Percentiles rank a stretch among this genome's conserved stretches.
These are phyloP conservation scores for Solanum hybrid DNA, from an alignment of 305 asterid species.

Conservation along the genomic window DNA sequence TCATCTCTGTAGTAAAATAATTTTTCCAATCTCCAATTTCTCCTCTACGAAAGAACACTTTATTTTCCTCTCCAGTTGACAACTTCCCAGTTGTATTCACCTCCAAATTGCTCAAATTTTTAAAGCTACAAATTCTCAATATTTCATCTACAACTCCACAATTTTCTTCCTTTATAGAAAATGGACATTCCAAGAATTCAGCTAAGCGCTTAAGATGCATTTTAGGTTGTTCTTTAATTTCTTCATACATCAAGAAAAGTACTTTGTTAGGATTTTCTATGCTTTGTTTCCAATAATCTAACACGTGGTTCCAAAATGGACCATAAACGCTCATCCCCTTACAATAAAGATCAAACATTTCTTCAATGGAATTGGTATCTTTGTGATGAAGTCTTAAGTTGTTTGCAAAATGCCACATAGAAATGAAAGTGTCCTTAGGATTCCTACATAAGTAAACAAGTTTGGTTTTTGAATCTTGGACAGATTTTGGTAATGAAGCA, in stretches of 20 bases:
- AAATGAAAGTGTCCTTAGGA: slow-evolving; percentile 8
- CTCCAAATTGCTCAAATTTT: slow-evolving; percentile 19
- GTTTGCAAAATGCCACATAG: slow-evolving; percentile 5
- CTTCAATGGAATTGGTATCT: background rate
- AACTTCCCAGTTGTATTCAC: slow-evolving; percentile 7
- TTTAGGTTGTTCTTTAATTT: slow-evolving; percentile 17
- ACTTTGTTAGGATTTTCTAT: slow-evolving; percentile 11
- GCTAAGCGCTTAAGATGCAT: slow-evolving; percentile 21
- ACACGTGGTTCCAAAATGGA: background rate
- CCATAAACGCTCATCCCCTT: background rate
- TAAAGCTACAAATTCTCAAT: slow-evolving; percentile 5
- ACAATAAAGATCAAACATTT: background rate
- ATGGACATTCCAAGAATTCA: slow-evolving; percentile 28
- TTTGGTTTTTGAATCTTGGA: background rate
- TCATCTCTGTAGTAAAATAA: slow-evolving; percentile 8
- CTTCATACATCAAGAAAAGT: slow-evolving; percentile 38
- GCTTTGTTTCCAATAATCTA: slow-evolving; percentile 7
- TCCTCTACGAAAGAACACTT: slow-evolving; percentile 10
- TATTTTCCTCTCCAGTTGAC: background rate
- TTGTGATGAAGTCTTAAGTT: background rate
- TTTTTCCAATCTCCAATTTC: slow-evolving; percentile 16
- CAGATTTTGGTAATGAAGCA: background rate
- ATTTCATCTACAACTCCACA: background rate
- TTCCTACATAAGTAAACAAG: slow-evolving; percentile 11
- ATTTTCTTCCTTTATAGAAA: background rate